phyloP scores from a whole-genome alignment of 306 rosid species.

The Casuarina cunninghamiana region DNA sequence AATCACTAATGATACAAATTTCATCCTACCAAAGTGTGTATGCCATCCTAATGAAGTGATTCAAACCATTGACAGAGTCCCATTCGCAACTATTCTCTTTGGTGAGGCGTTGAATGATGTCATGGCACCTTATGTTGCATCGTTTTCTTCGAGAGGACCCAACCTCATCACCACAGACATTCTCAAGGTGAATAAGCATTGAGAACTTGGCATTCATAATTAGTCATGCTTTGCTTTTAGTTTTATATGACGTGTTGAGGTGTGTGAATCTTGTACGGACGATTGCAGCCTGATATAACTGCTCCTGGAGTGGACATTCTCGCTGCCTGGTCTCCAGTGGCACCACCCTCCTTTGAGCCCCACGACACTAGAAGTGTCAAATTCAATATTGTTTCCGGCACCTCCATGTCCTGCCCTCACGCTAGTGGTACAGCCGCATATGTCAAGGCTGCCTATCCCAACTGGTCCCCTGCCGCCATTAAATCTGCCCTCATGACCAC shows the following conservation, averaged over 20 bases:
- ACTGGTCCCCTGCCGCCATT: slow-evolving; percentile 40
- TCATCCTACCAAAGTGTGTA: not conserved
- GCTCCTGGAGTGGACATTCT: slow-evolving; percentile 39
- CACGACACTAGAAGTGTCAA: slow-evolving; percentile 20
- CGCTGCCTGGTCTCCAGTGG: slow-evolving; percentile 38
- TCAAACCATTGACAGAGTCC: slow-evolving; percentile 16
- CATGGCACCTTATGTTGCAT: slow-evolving; percentile 24
- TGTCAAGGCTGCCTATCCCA: slow-evolving; percentile 36
- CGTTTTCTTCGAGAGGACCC: too few relatives aligned
- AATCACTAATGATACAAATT: not conserved
- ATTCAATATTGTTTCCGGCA: slow-evolving; percentile 30
- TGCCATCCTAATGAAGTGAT: not conserved
- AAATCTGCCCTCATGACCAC: slow-evolving; percentile 39
- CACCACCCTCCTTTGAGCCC: slow-evolving; percentile 4
- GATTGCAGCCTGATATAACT: slow-evolving; percentile 32
- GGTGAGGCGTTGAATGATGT: slow-evolving; percentile 18
- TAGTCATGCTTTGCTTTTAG: not conserved
- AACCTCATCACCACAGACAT: slow-evolving; percentile 20
- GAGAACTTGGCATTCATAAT: not conserved
- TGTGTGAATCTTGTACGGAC: not conserved
- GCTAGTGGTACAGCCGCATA: slow-evolving; percentile 31
- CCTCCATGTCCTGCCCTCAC: slow-evolving; percentile 42
- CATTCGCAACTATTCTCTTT: slow-evolving; percentile 25
- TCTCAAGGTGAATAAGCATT: slow-evolving; percentile 26
- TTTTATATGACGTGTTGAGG: not conserved